A percentile compares a stretch with the other conserved stretches of the same genome.
Evolutionary conservation across 176 grass and related monocot genomes (phyloP).

Genomic region (Cenchrus purpureus): DNA sequence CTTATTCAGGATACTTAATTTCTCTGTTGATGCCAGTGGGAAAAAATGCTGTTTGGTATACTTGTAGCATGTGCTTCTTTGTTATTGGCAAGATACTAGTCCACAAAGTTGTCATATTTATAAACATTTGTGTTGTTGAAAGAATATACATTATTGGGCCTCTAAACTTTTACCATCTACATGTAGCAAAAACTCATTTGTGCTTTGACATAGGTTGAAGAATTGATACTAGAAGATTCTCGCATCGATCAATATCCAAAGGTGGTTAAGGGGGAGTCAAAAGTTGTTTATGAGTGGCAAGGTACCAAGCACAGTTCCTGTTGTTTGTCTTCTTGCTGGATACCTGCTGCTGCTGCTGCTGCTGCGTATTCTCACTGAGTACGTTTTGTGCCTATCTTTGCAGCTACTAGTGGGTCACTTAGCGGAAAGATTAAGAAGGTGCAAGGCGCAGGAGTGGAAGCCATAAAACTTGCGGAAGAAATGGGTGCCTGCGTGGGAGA

Average conservation of each 20-base stretch:
- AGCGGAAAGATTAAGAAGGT: slow-evolving; percentile 61
- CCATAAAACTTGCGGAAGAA: slow-evolving; percentile 25
- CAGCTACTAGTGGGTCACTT: slow-evolving; percentile 67
- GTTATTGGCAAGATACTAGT: slow-evolving; percentile 5
- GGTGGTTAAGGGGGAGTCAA: slow-evolving; percentile 87
- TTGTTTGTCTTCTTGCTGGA: not conserved
- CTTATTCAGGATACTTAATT: not conserved
- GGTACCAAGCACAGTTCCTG: slow-evolving; percentile 48
- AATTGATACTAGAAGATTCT: slow-evolving; percentile 86
- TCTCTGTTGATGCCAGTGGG: not conserved
- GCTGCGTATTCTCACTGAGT: not conserved
- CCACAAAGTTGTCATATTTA: not conserved
- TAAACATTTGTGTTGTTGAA: not conserved
- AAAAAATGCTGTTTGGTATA: slow-evolving; percentile 8
- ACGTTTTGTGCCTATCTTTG: not conserved
- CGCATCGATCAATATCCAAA: slow-evolving; percentile 92
- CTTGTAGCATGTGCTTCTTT: not conserved
- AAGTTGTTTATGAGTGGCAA: slow-evolving; percentile 93
- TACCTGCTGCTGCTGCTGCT: not conserved
- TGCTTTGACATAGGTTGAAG: slow-evolving; percentile 73
- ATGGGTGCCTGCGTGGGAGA: slow-evolving; percentile 11
- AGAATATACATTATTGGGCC: slow-evolving; percentile 8
- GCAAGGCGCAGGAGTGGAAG: slow-evolving; percentile 33
- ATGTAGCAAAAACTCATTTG: slow-evolving; percentile 3
- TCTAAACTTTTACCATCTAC: not conserved